Base-by-base conservation (phyloP, 169 alveolate genomes). In the Eimeria sp. region DNA sequence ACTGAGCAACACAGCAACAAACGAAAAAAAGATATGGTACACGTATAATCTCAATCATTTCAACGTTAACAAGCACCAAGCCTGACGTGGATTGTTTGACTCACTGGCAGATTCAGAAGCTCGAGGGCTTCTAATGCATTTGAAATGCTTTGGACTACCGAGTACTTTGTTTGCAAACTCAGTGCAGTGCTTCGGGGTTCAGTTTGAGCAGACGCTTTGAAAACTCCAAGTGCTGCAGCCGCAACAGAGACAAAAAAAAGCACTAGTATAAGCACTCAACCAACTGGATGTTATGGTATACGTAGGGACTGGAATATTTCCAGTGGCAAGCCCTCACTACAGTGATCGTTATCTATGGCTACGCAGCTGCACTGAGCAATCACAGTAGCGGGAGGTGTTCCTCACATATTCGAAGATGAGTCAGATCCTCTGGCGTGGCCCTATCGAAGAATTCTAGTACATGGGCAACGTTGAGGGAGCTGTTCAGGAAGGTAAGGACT, bases 351-450 rank as follows among this genome's bases (percentile, higher is more conserved):
- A 9, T 5, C n/a, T 34, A 7, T 40, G 82, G 27, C 82, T 14
- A 40, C 0, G 25, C 13, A 40, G 2, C 27, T 27, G 40, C 34
- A 14, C 20, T 83, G 75, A n/a, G 61, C 47, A 20, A 27, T 6
- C 51, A 6, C 40, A 22, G 57, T 6, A 16, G 75, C 0, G 47
- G 91, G 2, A 83, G 34, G 0, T n/a, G 5, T 4, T 57, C 10
- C 93, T 86, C 63, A 86, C 93, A 58, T 11, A 86, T 57, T 40
- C 93, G 76, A 16, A 86, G 93, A 20, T 86, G n/a, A 40, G 63
- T 47, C 49, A 86, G 14, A 45, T 86, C 93, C 93, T 86, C 93
- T 40, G 76, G 49, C 7, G 93, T 61, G 80, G 93, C 93, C 13
- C 80, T 61, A 10, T 49, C 75, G 45, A 86, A n/a, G 70, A 7